Base-by-base conservation (phyloP, 106 monocot genomes). In the Ottelia alismoides region DNA sequence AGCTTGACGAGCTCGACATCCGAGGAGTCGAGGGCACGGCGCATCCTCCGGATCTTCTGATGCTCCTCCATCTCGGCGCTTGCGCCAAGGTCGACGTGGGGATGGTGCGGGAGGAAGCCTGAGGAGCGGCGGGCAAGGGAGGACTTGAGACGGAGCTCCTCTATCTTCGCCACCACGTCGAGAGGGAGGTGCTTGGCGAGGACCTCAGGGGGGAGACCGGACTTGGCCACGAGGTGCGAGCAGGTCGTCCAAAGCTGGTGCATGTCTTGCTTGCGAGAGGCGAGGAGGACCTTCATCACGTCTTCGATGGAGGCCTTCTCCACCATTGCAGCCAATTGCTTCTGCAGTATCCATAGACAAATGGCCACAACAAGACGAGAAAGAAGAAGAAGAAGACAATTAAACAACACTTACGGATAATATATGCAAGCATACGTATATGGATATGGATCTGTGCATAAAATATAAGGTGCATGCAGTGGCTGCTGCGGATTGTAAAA, bases 1-100 rank as follows among this genome's bases (percentile, higher is more conserved):
- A 92, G 76, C 76, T 92, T 92, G 27, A 92, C 83, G 50, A 92
- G 76, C 70, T 92, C 92, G 11, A 92, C 81, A 62, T 92, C 92
- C 18, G 92, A 87, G 7, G 87, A 87, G 70, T 87, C 92, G 27
- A 92, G 74, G 0, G 92, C 92, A 14, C 85, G 89, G 28, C 96
- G 84, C 96, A 96, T 96, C 19, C 96, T 75, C 9, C 75, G 78
- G 79, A 93, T 93, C 67, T 87, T 80, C 68, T 83, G 81, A 63
- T 80, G 92, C 47, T 85, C 91, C n/a, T n/a, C n/a, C n/a, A n/a
- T n/a, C n/a, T n/a, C n/a, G n/a, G n/a, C n/a, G n/a, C n/a, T n/a
- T n/a, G n/a, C n/a, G n/a, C n/a, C n/a, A n/a, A n/a, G n/a, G n/a
- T n/a, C n/a, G n/a, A n/a, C n/a, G n/a, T n/a, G n/a, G n/a, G n/a